Base-by-base conservation (phyloP, 805 yeast species). In the Candida insectalens region DNA sequence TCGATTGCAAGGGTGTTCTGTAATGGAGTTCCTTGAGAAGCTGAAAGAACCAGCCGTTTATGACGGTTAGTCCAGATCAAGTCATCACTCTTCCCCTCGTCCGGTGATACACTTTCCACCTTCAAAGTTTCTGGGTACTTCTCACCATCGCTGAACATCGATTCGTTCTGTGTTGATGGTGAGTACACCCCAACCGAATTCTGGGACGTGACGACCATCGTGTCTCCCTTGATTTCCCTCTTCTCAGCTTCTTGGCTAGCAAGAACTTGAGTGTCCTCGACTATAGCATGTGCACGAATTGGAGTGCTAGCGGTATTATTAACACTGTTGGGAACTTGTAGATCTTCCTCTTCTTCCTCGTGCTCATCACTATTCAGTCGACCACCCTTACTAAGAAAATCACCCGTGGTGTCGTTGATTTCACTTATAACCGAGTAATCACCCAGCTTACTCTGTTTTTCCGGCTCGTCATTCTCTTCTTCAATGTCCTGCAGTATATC, bases 211-310 rank as follows among this genome's bases (percentile, higher is more conserved):
- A n/a, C n/a, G n/a, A n/a, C n/a, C n/a, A n/a, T n/a, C n/a, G n/a
- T n/a, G n/a, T n/a, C n/a, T n/a, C n/a, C n/a, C n/a, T n/a, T n/a
- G n/a, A n/a, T n/a, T n/a, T n/a, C n/a, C n/a, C n/a, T n/a, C n/a
- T n/a, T 5, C 13, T 17, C 27, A 7, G 12, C 34, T 10, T 31
- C 34, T 4, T 23, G 34, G 10, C 19, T 31, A 8, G 19, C 34
- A 13, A 31, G 12, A n/a, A 31, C 34, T 15, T 31, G 34, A 16
- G 34, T 31, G n/a, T 31, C 34, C 14, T 25, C n/a, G n/a, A n/a
- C n/a, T n/a, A n/a, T n/a, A n/a, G n/a, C n/a, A n/a, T n/a, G n/a
- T n/a, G n/a, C n/a, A n/a, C n/a, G n/a, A n/a, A n/a, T 13, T 16
- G n/a, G 10, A 17, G 31, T 9, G 12, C 14, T 31, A 7, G 19